Evolutionary conservation across 78 protist species (phyloP).

Genomic region (Trichosphaerium sp.): DNA sequence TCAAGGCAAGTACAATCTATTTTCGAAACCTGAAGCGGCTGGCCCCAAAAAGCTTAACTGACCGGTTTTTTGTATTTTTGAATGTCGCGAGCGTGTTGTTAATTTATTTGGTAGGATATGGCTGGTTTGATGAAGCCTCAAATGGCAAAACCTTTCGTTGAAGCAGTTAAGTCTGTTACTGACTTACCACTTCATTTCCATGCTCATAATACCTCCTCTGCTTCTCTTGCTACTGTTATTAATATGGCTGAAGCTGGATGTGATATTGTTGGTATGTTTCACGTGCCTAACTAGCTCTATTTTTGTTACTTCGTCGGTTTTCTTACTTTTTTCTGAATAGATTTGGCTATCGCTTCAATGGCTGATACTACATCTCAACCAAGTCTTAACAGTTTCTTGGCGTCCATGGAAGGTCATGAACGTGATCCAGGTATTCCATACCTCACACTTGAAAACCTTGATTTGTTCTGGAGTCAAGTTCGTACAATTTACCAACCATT

Average conservation of each 20-base stretch:
- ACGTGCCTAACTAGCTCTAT: neutral
- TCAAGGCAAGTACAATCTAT: slow-evolving; percentile 21
- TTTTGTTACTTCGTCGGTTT: slow-evolving; percentile 44
- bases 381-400: slow-evolving; percentile 49
- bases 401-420: slow-evolving; percentile 4
- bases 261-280: neutral
- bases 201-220: slow-evolving; percentile 73
- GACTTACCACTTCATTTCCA: slow-evolving; percentile 73
- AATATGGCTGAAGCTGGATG: neutral
- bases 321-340: slow-evolving; percentile 60
- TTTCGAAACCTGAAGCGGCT: neutral
- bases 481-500: slow-evolving; percentile 9
- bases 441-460: neutral
- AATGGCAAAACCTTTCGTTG: slow-evolving; percentile 6
- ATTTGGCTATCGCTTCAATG: slow-evolving; percentile 63
- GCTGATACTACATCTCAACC: slow-evolving; percentile 77
- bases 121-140: slow-evolving; percentile 76
- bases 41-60: neutral
- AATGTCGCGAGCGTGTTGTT: neutral
- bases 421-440: slow-evolving; percentile 15
- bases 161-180: slow-evolving; percentile 38
- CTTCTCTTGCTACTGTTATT: neutral
- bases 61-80: neutral
- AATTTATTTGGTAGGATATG: slow-evolving; percentile 55
- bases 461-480: slow-evolving; percentile 43